Conservation (phyloP, 768 basidiomycete genomes). For the Lanmaoa pseudosensibilis region DNA sequence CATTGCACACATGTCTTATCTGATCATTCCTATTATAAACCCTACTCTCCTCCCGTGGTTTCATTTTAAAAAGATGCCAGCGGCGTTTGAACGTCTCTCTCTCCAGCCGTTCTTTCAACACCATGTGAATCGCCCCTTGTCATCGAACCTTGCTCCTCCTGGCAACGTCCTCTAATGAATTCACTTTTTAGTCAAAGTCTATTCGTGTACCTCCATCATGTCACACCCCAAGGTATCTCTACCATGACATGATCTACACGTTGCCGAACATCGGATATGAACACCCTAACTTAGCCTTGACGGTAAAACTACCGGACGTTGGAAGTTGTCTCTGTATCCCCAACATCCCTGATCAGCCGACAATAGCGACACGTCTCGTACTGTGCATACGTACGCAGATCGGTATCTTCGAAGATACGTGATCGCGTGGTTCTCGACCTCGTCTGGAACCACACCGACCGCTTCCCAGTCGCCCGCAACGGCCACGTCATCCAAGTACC, state of each 20-base stretch:
- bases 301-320: slow-evolving; percentile 67
- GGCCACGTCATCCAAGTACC: slow-evolving; percentile 80
- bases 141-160: slow-evolving; percentile 24
- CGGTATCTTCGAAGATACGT: slow-evolving; percentile 88
- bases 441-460: slow-evolving; percentile 77
- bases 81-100: slow-evolving; percentile 31
- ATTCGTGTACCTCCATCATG: slow-evolving; percentile 21
- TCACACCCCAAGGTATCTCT: slow-evolving; percentile 13
- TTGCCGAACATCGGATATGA: slow-evolving; percentile 32
- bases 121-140: slow-evolving; percentile 21
- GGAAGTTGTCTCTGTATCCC: slow-evolving; percentile 58
- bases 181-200: slow-evolving; percentile 22
- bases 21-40: slow-evolving; percentile 31
- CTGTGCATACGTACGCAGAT: slow-evolving; percentile 64
- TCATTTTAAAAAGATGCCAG: slow-evolving; percentile 12
- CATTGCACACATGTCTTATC: slow-evolving; percentile 26
- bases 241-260: slow-evolving; percentile 26
- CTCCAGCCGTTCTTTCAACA: slow-evolving; percentile 9
- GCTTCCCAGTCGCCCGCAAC: slow-evolving; percentile 79
- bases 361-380: slow-evolving; percentile 1
- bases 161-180: slow-evolving; percentile 32
- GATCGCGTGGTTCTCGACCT: slow-evolving; percentile 87
- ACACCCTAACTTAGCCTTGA: slow-evolving; percentile 40
- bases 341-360: slow-evolving; percentile 12
- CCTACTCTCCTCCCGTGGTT: slow-evolving; percentile 20